Conservation (phyloP, 495 filamentous ascomycete genomes). For the Cercophora newfieldiana region DNA sequence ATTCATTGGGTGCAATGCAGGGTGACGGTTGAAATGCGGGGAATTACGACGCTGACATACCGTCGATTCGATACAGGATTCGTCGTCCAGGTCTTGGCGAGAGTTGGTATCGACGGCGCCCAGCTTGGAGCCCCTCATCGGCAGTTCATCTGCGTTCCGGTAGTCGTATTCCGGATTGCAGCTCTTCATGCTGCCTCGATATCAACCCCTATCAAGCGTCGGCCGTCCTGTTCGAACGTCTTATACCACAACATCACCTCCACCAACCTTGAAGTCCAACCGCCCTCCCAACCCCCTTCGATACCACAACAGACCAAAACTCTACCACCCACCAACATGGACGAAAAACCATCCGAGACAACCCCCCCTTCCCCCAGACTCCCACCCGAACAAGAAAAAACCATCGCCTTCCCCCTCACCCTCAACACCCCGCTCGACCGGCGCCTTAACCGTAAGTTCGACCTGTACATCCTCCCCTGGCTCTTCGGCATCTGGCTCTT, state of each 20-base stretch:
- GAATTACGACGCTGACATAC: constrained; percentile 5
- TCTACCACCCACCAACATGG: not conserved
- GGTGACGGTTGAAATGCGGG: not conserved
- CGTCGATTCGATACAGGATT: not conserved
- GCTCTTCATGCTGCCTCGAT: not conserved
- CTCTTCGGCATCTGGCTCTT: constrained; percentile 52
- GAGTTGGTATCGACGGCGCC: not conserved
- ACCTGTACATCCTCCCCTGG: constrained; percentile 49
- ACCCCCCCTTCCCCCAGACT: constrained; percentile 1
- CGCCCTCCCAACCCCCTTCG: too few species aligned
- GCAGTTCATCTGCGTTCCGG: constrained; percentile 15
- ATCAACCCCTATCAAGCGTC: not conserved
- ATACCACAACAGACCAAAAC: too few species aligned
- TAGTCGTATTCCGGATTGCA: not conserved
- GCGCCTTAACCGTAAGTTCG: constrained; percentile 29
- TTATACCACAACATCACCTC: not conserved
- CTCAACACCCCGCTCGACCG: constrained; percentile 19
- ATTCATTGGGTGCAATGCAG: too few species aligned
- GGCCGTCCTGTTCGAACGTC: not conserved
- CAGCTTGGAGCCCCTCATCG: constrained; percentile 16
- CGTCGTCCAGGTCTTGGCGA: not conserved
- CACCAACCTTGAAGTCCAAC: not conserved
- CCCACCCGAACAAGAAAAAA: constrained; percentile 12
- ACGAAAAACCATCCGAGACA: not conserved
- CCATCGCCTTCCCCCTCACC: not conserved